Conservation (phyloP, 208 protist species). For the Wallacemonas rigidus region DNA sequence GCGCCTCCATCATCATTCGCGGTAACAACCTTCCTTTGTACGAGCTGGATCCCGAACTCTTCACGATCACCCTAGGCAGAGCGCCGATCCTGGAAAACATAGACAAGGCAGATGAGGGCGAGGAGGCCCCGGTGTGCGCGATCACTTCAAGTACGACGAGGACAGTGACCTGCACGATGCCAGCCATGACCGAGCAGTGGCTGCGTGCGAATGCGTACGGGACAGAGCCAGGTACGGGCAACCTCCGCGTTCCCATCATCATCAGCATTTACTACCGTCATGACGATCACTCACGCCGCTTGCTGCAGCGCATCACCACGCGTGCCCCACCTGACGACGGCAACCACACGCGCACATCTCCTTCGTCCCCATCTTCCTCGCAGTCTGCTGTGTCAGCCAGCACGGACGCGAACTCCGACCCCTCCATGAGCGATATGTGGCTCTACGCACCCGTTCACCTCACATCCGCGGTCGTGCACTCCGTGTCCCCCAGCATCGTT, state of each 20-base stretch:
- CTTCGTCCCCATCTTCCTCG: not conserved
- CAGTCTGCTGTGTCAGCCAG: not conserved
- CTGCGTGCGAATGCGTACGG: constrained; percentile 20
- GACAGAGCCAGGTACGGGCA: constrained; percentile 10
- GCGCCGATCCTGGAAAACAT: not conserved
- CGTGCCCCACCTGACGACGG: constrained; percentile 10
- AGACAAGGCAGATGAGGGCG: not conserved
- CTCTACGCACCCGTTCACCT: constrained; percentile 32
- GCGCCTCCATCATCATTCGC: constrained; percentile 28
- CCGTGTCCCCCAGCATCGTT: constrained; percentile 26
- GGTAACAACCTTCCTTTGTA: constrained; percentile 39
- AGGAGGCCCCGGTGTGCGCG: constrained; percentile 15
- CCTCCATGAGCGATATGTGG: constrained; percentile 6
- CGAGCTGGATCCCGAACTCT: constrained; percentile 3
- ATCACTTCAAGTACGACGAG: constrained; percentile 23
- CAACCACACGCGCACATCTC: not conserved
- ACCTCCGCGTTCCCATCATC: constrained; percentile 21
- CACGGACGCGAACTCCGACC: not conserved
- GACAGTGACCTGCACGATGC: constrained; percentile 31
- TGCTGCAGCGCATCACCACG: constrained; percentile 32
- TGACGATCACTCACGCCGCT: not conserved
- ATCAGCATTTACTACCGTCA: constrained; percentile 30
- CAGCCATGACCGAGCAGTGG: constrained; percentile 17
- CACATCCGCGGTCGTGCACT: constrained; percentile 14
- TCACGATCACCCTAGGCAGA: constrained; percentile 14